Percentiles rank a stretch among this genome's conserved stretches.
phyloP scores from a whole-genome alignment of 2,329 filamentous ascomycete species.

The Diaporthe sp. region DNA sequence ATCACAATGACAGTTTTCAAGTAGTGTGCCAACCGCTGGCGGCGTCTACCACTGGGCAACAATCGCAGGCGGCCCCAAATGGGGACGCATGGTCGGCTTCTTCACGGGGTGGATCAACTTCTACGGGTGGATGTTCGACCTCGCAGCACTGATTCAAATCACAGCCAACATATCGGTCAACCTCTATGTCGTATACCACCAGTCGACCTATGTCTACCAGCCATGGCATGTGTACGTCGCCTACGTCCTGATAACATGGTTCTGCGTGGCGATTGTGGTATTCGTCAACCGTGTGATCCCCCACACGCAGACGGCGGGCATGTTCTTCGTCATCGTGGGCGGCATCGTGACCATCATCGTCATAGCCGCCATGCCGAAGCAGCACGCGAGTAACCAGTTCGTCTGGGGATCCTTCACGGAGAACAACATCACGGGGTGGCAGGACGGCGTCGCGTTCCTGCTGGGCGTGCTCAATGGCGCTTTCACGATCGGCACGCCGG shows the following conservation, averaged over 20 bases:
- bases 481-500: conserved; percentile 75
- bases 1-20: conserved; percentile 64
- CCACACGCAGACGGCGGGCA: conserved; percentile 63
- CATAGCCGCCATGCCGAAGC: conserved; percentile 63
- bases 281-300: conserved; percentile 69
- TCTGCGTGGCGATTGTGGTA: conserved; percentile 64
- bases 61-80: conserved; percentile 66
- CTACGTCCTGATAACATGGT: conserved; percentile 68
- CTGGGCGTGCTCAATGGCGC: conserved; percentile 76
- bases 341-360: conserved; percentile 67
- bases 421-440: conserved; percentile 65
- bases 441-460: conserved; percentile 73
- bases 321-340: conserved; percentile 67
- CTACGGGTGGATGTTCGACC: conserved; percentile 72
- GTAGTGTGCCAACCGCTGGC: conserved; percentile 69
- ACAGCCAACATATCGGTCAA: conserved; percentile 70
- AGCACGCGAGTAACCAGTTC: conserved; percentile 62
- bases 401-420: conserved; percentile 65
- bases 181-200: conserved; percentile 72
- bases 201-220: conserved; percentile 60
- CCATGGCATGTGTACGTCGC: conserved; percentile 72
- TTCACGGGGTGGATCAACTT: conserved; percentile 65
- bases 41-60: conserved; percentile 74
- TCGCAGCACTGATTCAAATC: conserved; percentile 70
- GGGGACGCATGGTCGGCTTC: conserved; percentile 64